phyloP scores from a whole-genome alignment of 495 filamentous ascomycete species.

The Annulohypoxylon stygium region DNA sequence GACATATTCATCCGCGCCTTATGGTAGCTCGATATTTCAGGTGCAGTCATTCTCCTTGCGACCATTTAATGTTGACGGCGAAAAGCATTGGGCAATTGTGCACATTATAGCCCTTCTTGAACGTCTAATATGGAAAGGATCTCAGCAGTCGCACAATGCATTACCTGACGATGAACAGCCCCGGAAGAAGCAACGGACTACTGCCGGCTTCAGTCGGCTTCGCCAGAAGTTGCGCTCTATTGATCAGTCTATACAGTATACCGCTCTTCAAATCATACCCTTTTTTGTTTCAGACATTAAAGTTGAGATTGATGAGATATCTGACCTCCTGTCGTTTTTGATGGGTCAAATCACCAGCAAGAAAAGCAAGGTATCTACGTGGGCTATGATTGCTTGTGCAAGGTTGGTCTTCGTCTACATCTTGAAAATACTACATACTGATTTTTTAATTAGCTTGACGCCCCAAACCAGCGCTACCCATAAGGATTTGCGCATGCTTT shows the following conservation, averaged over 20 bases:
- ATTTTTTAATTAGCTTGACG: conserved; percentile 43
- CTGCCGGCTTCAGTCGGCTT: conserved; percentile 70
- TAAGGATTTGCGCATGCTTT: conserved; percentile 55
- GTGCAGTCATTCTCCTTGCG: conserved; percentile 62
- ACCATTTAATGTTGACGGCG: conserved; percentile 59
- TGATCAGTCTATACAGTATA: conserved; percentile 68
- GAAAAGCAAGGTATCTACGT: conserved; percentile 56
- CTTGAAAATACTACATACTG: conserved; percentile 26
- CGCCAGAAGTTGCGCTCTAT: conserved; percentile 70
- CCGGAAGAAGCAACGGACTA: conserved; percentile 74
- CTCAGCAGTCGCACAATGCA: conserved; percentile 42
- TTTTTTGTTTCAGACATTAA: conserved; percentile 68
- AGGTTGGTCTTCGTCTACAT: conserved; percentile 58
- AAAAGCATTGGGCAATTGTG: conserved; percentile 68
- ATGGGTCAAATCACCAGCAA: conserved; percentile 54
- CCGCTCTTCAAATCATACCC: conserved; percentile 81
- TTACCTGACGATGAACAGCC: conserved; percentile 58
- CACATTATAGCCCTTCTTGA: conserved; percentile 65
- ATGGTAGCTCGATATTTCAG: conserved; percentile 52
- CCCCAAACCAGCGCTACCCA: conserved; percentile 42
- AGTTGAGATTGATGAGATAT: conserved; percentile 56
- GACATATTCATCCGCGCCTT: conserved; percentile 62
- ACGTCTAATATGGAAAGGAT: conserved; percentile 54
- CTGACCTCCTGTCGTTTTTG: conserved; percentile 54
- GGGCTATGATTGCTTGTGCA: conserved; percentile 72